Conservation (phyloP, 2,329 filamentous ascomycete species). For the Cercospora canescens region DNA sequence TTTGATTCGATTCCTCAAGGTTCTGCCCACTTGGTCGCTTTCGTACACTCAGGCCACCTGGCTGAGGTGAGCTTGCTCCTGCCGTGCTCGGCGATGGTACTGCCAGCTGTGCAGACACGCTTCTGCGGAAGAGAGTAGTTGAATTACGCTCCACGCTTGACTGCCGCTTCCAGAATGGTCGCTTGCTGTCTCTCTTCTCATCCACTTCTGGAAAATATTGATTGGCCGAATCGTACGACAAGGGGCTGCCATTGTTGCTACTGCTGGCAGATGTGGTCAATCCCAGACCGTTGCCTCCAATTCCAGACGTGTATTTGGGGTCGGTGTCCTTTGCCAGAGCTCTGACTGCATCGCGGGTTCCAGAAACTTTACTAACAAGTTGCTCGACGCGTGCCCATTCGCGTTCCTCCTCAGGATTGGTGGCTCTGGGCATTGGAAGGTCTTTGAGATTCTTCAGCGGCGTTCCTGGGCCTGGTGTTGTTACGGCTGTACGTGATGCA, state of each 20-base stretch:
- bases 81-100: constrained; percentile 44
- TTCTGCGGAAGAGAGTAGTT: constrained; percentile 48
- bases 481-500: constrained; percentile 48
- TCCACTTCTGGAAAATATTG: constrained; percentile 36
- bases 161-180: constrained; percentile 92
- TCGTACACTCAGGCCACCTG: constrained; percentile 38
- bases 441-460: constrained; percentile 28
- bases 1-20: constrained; percentile 20
- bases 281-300: constrained; percentile 39
- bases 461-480: constrained; percentile 26
- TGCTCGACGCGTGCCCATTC: constrained; percentile 88
- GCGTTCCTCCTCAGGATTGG: constrained; percentile 62
- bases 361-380: constrained; percentile 81
- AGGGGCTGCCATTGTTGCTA: constrained; percentile 39
- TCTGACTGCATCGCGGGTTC: constrained; percentile 83
- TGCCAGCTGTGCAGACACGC: constrained; percentile 55
- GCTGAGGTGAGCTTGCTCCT: constrained; percentile 34
- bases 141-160: constrained; percentile 53
- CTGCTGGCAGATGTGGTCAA: constrained; percentile 30
- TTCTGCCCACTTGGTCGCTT: constrained; percentile 34
- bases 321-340: constrained; percentile 84
- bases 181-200: constrained; percentile 53
- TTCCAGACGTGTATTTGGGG: constrained; percentile 53
- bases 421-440: constrained; percentile 14
- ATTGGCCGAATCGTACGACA: constrained; percentile 46